Conservation (phyloP, 164 flowering plant genomes). For the Magnolia officinalis region DNA sequence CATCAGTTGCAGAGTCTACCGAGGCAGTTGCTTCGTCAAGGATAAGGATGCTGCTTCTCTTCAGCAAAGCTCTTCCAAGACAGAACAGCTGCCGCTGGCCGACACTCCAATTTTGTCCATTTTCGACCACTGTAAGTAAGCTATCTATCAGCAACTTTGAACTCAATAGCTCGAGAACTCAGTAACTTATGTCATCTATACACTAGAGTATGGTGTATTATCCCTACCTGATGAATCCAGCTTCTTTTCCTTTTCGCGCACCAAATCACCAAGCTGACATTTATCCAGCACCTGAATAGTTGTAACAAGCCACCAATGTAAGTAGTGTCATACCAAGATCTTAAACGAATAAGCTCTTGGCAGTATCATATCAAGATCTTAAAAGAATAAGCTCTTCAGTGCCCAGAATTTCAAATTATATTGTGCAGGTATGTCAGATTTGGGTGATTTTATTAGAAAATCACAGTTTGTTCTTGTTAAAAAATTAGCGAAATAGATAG, state of each 20-base stretch:
- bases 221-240: constrained; percentile 66
- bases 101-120: constrained; percentile 94
- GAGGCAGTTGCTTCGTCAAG: constrained; percentile 97
- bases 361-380: no score
- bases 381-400: no score
- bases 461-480: no score
- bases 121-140: constrained; percentile 64
- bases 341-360: no score
- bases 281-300: constrained; percentile 73
- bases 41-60: constrained; percentile 81
- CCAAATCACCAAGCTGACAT: constrained; percentile 75
- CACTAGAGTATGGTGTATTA: background rate
- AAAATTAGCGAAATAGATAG: no score
- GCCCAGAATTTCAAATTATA: background rate
- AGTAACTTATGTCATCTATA: background rate
- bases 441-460: background rate
- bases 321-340: no score
- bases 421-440: background rate
- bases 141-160: constrained; percentile 11
- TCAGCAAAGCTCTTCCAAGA: constrained; percentile 87
- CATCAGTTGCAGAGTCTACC: constrained; percentile 88
- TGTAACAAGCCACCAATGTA: background rate
- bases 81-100: constrained; percentile 94
- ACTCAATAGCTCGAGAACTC: background rate
- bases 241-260: constrained; percentile 70